Conservation (phyloP, 2,329 filamentous ascomycete species). For the Curvularia lunata region DNA sequence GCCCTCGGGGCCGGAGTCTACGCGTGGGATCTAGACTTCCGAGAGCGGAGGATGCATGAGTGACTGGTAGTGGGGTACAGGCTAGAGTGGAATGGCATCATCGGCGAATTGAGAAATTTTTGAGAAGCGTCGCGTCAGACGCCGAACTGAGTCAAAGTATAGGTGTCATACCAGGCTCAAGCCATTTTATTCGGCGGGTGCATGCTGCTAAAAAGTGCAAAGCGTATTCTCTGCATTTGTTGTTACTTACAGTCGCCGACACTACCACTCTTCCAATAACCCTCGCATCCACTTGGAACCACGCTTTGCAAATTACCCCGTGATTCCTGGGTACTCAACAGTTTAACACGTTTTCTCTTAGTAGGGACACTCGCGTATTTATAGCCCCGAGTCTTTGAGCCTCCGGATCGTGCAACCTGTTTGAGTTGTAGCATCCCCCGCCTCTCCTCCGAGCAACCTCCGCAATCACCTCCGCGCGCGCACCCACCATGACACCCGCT, state of each 20-base stretch:
- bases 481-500: conserved; percentile 44
- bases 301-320: conserved; percentile 8
- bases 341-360: background rate
- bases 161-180: conserved; percentile 18
- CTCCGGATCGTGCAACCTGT: conserved; percentile 23
- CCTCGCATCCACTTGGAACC: conserved; percentile 15
- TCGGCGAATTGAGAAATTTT: conserved; percentile 41
- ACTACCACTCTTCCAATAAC: conserved; percentile 21
- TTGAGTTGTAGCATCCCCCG: conserved; percentile 27
- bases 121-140: conserved; percentile 17
- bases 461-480: conserved; percentile 28
- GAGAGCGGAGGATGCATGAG: conserved; percentile 13
- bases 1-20: background rate
- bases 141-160: conserved; percentile 26
- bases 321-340: conserved; percentile 8
- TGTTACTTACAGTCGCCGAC: conserved; percentile 23
- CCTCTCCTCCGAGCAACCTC: conserved; percentile 25
- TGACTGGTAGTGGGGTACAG: conserved; percentile 25
- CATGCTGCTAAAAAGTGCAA: conserved; percentile 21
- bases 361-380: conserved; percentile 3
- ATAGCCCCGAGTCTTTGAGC: conserved; percentile 7
- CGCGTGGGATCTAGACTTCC: conserved; percentile 6
- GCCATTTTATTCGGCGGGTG: conserved; percentile 14
- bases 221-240: conserved; percentile 21
- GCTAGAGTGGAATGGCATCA: conserved; percentile 43